These are phyloP conservation scores for Hyaloscypha hepaticicola DNA, from an alignment of 495 filamentous ascomycete genomes.

Conservation along the genomic window DNA sequence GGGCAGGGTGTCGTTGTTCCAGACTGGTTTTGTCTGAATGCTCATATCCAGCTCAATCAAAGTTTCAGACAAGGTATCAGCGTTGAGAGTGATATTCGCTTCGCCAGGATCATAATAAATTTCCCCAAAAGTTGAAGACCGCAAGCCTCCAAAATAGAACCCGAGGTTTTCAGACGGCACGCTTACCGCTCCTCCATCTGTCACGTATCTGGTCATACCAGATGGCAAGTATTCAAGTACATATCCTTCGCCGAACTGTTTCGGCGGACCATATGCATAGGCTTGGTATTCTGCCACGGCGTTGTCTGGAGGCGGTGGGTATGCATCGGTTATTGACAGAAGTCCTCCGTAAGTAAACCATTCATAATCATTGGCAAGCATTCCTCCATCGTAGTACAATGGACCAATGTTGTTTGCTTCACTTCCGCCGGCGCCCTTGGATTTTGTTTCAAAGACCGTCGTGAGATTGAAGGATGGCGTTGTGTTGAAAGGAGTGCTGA, in stretches of 20 bases:
- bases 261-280: slow-evolving; percentile 48
- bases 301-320: slow-evolving; percentile 36
- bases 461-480: slow-evolving; percentile 47
- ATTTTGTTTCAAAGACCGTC: slow-evolving; percentile 44
- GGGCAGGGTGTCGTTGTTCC: slow-evolving; percentile 58
- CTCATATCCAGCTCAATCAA: slow-evolving; percentile 64
- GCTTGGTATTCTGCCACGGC: slow-evolving; percentile 48
- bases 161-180: slow-evolving; percentile 70
- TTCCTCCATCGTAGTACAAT: slow-evolving; percentile 59
- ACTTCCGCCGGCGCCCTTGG: slow-evolving; percentile 42
- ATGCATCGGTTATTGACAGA: slow-evolving; percentile 23
- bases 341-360: slow-evolving; percentile 55
- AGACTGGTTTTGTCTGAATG: slow-evolving; percentile 46
- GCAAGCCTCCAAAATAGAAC: slow-evolving; percentile 70
- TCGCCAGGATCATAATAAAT: slow-evolving; percentile 37
- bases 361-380: slow-evolving; percentile 64
- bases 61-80: slow-evolving; percentile 42
- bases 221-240: slow-evolving; percentile 37
- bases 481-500: slow-evolving; percentile 57
- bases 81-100: slow-evolving; percentile 36
- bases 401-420: slow-evolving; percentile 57
- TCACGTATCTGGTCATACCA: slow-evolving; percentile 59
- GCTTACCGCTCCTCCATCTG: slow-evolving; percentile 61
- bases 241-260: slow-evolving; percentile 45
- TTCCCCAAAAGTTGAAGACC: slow-evolving; percentile 42